phyloP scores from a whole-genome alignment of 2,329 filamentous ascomycete species.

The Coniochaeta sp. region DNA sequence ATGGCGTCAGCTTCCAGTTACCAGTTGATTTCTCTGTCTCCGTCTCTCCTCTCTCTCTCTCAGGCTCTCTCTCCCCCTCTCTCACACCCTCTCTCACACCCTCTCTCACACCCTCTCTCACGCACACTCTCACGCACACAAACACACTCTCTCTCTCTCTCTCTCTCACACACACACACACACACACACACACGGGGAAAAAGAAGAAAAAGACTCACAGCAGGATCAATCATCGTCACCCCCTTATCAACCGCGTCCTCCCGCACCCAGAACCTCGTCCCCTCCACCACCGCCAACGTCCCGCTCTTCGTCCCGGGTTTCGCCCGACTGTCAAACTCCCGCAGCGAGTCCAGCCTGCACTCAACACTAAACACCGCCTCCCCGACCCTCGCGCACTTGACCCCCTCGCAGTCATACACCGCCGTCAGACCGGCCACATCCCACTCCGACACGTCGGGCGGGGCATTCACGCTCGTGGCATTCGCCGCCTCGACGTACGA shows the following conservation, averaged over 20 bases:
- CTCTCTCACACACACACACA: too few relatives aligned
- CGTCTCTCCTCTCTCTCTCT: too few relatives aligned
- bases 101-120: too few relatives aligned
- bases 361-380: slow-evolving; percentile 83
- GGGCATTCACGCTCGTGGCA: slow-evolving; percentile 68
- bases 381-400: slow-evolving; percentile 64
- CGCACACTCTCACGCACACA: too few relatives aligned
- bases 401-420: slow-evolving; percentile 52
- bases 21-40: too few relatives aligned
- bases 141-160: too few relatives aligned
- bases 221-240: slow-evolving; percentile 64
- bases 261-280: slow-evolving; percentile 78
- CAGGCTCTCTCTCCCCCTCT: too few relatives aligned
- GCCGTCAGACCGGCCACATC: slow-evolving; percentile 68
- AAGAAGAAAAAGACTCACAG: slow-evolving; percentile 33
- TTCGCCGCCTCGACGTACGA: slow-evolving; percentile 85
- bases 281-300: slow-evolving; percentile 72
- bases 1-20: not conserved
- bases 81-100: too few relatives aligned
- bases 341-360: slow-evolving; percentile 65
- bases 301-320: slow-evolving; percentile 68
- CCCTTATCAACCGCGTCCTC: slow-evolving; percentile 83
- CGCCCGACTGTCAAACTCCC: slow-evolving; percentile 68
- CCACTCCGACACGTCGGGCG: slow-evolving; percentile 75
- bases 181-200: too few relatives aligned